phyloP scores from a whole-genome alignment of 83 land plant species.

The Picea mariana region DNA sequence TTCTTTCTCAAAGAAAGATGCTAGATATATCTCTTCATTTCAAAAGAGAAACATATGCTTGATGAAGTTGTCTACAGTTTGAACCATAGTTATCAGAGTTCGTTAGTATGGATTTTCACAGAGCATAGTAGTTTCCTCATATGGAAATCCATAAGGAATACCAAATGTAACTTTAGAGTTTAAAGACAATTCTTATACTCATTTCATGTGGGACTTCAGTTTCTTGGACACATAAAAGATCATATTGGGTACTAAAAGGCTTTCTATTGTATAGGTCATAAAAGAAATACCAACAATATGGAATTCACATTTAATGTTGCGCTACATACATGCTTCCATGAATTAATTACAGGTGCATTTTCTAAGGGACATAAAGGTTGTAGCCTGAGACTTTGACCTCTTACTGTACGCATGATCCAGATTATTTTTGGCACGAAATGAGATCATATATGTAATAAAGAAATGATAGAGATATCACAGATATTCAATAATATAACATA shows the following conservation, averaged over 20 bases:
- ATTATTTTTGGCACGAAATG: too few relatives aligned
- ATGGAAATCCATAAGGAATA: slow-evolving; percentile 57
- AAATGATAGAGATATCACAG: too few relatives aligned
- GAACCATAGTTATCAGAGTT: too few relatives aligned
- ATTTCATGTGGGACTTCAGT: slow-evolving; percentile 82
- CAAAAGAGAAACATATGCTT: not conserved
- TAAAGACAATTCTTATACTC: slow-evolving; percentile 72
- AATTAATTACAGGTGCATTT: slow-evolving; percentile 65
- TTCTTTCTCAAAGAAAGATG: too few relatives aligned
- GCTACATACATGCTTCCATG: slow-evolving; percentile 86
- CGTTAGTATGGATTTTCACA: slow-evolving; percentile 67
- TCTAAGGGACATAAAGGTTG: slow-evolving; percentile 89
- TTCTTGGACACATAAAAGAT: slow-evolving; percentile 83
- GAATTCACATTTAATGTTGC: slow-evolving; percentile 87
- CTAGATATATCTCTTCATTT: too few relatives aligned
- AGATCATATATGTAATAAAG: too few relatives aligned
- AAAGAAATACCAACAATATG: slow-evolving; percentile 71
- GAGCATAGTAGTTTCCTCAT: slow-evolving; percentile 56
- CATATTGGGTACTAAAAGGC: slow-evolving; percentile 39
- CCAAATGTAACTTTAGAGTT: slow-evolving; percentile 70
- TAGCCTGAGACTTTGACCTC: too few relatives aligned
- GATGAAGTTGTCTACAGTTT: too few relatives aligned
- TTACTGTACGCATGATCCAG: too few relatives aligned
- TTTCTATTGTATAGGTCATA: slow-evolving; percentile 64
- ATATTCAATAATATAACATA: too few relatives aligned